phyloP scores from a whole-genome alignment of 148 eudicot genomes.

The Limonium bicolor region DNA sequence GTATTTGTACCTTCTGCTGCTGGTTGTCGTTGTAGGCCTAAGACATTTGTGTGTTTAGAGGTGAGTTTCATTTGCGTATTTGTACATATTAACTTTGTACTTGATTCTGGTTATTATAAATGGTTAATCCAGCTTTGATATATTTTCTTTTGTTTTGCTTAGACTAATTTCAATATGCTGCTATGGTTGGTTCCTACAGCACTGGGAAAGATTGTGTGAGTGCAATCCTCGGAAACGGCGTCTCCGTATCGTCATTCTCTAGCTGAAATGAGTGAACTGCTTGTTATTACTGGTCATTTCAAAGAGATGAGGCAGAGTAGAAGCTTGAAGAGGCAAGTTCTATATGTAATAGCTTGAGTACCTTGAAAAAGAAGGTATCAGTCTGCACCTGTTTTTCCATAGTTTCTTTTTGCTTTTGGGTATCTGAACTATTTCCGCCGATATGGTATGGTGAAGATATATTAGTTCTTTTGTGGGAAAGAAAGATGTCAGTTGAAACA shows the following conservation, averaged over 20 bases:
- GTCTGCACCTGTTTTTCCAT: too few species aligned
- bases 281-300: conserved; percentile 16
- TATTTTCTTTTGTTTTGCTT: neutral
- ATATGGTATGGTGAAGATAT: too few species aligned
- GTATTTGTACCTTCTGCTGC: conserved; percentile 88
- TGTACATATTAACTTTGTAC: neutral
- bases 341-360: conserved; percentile 22
- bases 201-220: conserved; percentile 91
- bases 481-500: too few species aligned
- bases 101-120: conserved; percentile 1
- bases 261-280: conserved; percentile 54
- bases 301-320: conserved; percentile 19
- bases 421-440: too few species aligned
- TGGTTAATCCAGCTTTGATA: too few species aligned
- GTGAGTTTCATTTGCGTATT: conserved; percentile 16
- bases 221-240: conserved; percentile 63
- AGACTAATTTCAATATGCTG: neutral
- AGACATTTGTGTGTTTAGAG: conserved; percentile 82
- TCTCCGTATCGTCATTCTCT: conserved; percentile 78
- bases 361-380: conserved; percentile 88
- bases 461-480: too few species aligned
- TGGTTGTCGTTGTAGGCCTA: conserved; percentile 79
- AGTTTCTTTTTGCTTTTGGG: too few species aligned
- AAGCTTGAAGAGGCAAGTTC: conserved; percentile 16
- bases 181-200: conserved; percentile 26